Conservation (phyloP, 306 rosid genomes). For the Elaeagnus macrophylla region DNA sequence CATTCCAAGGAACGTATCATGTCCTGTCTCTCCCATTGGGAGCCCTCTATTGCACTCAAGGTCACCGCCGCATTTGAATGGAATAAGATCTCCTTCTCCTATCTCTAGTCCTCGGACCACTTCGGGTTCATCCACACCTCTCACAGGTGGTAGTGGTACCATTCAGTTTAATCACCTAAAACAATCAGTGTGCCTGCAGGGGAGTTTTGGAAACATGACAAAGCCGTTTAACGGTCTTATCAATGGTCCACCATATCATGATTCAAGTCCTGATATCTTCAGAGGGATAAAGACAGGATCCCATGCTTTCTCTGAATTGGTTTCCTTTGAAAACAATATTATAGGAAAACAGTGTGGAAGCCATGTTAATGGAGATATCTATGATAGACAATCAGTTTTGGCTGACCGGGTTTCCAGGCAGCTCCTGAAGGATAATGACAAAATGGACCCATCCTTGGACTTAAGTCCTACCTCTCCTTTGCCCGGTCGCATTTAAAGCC, state of each 20-base stretch:
- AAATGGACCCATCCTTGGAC: slow-evolving; percentile 58
- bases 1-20: slow-evolving; percentile 75
- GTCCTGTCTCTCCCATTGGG: slow-evolving; percentile 97
- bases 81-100: slow-evolving; percentile 81
- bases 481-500: slow-evolving; percentile 47
- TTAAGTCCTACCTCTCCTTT: slow-evolving; percentile 52
- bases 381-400: slow-evolving; percentile 80
- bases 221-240: slow-evolving; percentile 26
- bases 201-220: too few relatives aligned
- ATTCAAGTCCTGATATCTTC: slow-evolving; percentile 40
- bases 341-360: slow-evolving; percentile 46
- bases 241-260: slow-evolving; percentile 47
- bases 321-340: slow-evolving; percentile 51
- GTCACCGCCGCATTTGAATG: slow-evolving; percentile 63
- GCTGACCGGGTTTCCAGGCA: slow-evolving; percentile 86
- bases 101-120: slow-evolving; percentile 90
- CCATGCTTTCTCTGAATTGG: slow-evolving; percentile 52
- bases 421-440: slow-evolving; percentile 64
- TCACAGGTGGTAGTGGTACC: too few relatives aligned
- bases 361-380: slow-evolving; percentile 35
- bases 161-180: too few relatives aligned
- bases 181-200: too few relatives aligned
- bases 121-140: slow-evolving; percentile 49
- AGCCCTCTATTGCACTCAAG: slow-evolving; percentile 82
- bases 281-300: slow-evolving; percentile 18